Percentiles rank a stretch among this genome's conserved stretches.
Conservation (phyloP, 768 basidiomycete genomes). For the Rhizopogon vesiculosus region DNA sequence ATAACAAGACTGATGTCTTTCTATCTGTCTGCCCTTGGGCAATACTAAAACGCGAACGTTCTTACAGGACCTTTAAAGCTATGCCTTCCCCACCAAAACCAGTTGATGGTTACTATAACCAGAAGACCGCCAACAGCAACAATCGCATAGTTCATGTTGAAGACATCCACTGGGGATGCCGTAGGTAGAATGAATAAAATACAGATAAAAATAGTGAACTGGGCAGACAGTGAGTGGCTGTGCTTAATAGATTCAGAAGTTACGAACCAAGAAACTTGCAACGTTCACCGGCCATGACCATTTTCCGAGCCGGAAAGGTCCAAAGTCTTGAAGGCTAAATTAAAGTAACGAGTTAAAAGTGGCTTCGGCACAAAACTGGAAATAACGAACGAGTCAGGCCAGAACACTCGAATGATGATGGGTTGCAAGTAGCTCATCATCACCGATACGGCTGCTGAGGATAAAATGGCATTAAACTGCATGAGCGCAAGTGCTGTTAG, state of each 20-base stretch:
- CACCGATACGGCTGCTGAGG: conserved; percentile 51
- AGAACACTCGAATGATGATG: conserved; percentile 53
- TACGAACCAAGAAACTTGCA: conserved; percentile 36
- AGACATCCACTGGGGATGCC: conserved; percentile 40
- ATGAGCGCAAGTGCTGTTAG: background rate
- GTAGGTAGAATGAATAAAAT: conserved; percentile 53
- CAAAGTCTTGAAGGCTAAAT: conserved; percentile 40
- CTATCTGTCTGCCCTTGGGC: background rate
- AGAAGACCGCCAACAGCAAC: conserved; percentile 46
- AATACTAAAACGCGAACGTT: conserved; percentile 18
- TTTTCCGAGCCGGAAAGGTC: conserved; percentile 47
- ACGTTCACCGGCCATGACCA: conserved; percentile 54
- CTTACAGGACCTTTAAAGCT: conserved; percentile 42
- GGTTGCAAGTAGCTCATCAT: conserved; percentile 56
- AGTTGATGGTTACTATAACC: conserved; percentile 38
- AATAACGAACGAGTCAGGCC: conserved; percentile 41
- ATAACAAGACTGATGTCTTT: too few species aligned
- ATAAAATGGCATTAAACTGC: conserved; percentile 52
- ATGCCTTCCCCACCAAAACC: conserved; percentile 43
- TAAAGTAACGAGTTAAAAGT: background rate
- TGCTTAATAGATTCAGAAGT: conserved; percentile 6
- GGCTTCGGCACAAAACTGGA: background rate
- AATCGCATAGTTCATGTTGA: conserved; percentile 57
- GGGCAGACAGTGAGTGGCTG: background rate
- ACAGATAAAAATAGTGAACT: conserved; percentile 52